Evolutionary conservation across 2,329 filamentous ascomycete species (phyloP).

Genomic region (Hypocreales sp.): DNA sequence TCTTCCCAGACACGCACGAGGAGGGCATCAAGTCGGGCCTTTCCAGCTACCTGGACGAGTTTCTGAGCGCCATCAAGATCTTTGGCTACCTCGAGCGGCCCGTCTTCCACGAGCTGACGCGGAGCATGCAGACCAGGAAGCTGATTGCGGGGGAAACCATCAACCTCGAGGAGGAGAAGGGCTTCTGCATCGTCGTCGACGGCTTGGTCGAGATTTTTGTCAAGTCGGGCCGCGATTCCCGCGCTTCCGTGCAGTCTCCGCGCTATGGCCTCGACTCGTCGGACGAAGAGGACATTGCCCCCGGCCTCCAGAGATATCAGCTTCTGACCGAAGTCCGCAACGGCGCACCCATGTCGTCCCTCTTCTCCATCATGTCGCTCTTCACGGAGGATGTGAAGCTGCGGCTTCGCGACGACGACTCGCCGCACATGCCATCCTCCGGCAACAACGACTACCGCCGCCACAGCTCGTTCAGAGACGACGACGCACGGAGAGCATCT

Average conservation of each 20-base stretch:
- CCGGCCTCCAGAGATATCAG: constrained; percentile 74
- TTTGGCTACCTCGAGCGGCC: constrained; percentile 94
- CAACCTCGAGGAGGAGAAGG: constrained; percentile 91
- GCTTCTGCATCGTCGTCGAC: constrained; percentile 94
- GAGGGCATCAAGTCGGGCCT: constrained; percentile 80
- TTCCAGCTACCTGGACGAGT: constrained; percentile 95
- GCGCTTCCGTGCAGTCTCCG: constrained; percentile 12
- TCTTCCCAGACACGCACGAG: constrained; percentile 88
- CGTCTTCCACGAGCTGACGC: constrained; percentile 92
- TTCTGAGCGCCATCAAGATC: constrained; percentile 95
- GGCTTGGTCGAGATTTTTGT: constrained; percentile 96
- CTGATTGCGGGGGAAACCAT: constrained; percentile 92
- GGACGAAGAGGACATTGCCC: constrained; percentile 52
- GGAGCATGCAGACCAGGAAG: constrained; percentile 96
- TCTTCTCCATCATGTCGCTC: constrained; percentile 92
- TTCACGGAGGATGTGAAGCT: constrained; percentile 92
- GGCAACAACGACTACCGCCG: constrained; percentile 13
- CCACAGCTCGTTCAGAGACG: constrained; percentile 11
- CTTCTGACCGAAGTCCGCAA: constrained; percentile 95
- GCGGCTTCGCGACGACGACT: constrained; percentile 49
- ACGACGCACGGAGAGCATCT: constrained; percentile 2
- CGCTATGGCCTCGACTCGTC: constrained; percentile 23
- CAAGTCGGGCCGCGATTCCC: constrained; percentile 56
- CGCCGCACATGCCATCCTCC: constrained; percentile 7
- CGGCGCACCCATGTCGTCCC: constrained; percentile 91